These are phyloP conservation scores for Cyclotella cryptica DNA, from an alignment of 108 stramenopile genomes.

Conservation along the genomic window DNA sequence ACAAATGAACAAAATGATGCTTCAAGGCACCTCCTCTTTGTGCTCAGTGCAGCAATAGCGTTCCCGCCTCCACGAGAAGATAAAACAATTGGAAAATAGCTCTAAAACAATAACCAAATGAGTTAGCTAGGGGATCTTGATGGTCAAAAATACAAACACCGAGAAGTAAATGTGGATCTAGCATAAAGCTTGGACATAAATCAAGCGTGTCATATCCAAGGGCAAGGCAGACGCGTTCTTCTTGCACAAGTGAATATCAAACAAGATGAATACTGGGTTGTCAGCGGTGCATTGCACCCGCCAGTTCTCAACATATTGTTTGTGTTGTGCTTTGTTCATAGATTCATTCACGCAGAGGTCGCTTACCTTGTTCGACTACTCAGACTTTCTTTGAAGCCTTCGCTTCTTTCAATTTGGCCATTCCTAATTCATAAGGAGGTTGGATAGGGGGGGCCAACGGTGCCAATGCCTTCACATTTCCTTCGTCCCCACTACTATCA, in stretches of 20 bases:
- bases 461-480: conserved; percentile 13
- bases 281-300: background rate
- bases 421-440: conserved; percentile 73
- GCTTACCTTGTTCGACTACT: background rate
- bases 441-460: conserved; percentile 78
- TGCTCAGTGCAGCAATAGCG: conserved; percentile 36
- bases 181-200: conserved; percentile 57
- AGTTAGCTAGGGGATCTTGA: too few relatives aligned
- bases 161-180: conserved; percentile 52
- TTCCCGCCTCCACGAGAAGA: conserved; percentile 14
- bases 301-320: conserved; percentile 9
- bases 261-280: conserved; percentile 25
- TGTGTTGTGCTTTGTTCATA: background rate
- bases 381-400: conserved; percentile 3
- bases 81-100: too few relatives aligned
- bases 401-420: conserved; percentile 53
- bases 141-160: conserved; percentile 10
- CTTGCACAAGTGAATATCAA: conserved; percentile 43
- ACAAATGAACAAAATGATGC: conserved; percentile 46
- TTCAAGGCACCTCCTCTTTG: conserved; percentile 43
- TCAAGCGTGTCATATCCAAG: conserved; percentile 51
- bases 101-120: too few relatives aligned
- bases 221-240: conserved; percentile 72
- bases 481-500: conserved; percentile 24
- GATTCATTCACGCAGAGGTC: background rate